Evolutionary conservation across 2,329 filamentous ascomycete genomes (phyloP), one percentile per base, ranked within the genome.

Genomic region (Aspergillus pseudoglaucus): DNA sequence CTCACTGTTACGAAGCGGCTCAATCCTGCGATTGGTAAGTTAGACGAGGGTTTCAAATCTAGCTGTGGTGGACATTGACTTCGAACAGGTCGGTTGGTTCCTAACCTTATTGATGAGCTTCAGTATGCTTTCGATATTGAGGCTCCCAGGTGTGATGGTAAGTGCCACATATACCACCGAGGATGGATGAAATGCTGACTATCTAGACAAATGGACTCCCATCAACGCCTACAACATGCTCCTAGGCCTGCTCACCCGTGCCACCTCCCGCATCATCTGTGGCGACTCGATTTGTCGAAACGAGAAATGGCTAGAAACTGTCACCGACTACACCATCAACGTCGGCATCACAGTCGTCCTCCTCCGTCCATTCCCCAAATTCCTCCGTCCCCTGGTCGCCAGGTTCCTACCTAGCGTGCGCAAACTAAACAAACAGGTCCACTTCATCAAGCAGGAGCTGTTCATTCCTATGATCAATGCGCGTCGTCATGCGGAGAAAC

Each of bases 261-360:
- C 72, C 5, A 69, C 69, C 1, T 65, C 67, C 1, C 63, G 70
- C 15, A 60, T 75, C 37, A 68, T 74, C 45, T 61, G 69, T 25
- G 70, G 72, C 15, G 56, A 64, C 3, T 49, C 53, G 5, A 53
- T 71, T 6, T 67, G 65, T 45, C 60, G 61, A 20, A 68, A 73
- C 47, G 55, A 64, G 46, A 55, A 64, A 46, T 75, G 72, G 70
- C 55, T 72, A 14, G 47, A 60, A 0, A 58, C 63, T 3, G 54
- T 62, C 32, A 62, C 59, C 14, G 48, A 57, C 30, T 71, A 71
- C 54, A 65, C 66, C 1, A 54, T 64, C 38, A 64, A 70, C 17
- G 50, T 67, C 0, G 66, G 69, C 20, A 49, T 60, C 1, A 66
- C 61, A 3, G 49, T 64, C 18, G 38, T 63, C 20, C 44, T 64